Evolutionary conservation across 805 yeast species (phyloP).

Genomic region (Candida pini): DNA sequence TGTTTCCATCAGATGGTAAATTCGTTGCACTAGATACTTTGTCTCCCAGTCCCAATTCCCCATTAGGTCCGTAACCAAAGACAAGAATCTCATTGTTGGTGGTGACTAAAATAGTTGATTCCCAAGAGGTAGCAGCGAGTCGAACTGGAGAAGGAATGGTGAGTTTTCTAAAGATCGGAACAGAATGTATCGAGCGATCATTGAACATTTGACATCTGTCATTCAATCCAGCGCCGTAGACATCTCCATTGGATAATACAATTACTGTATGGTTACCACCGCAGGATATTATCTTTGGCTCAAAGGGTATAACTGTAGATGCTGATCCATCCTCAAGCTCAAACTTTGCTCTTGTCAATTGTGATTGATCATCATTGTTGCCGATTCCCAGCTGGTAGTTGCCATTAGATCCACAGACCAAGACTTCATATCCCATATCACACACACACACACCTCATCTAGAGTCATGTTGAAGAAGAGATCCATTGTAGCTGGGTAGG

Average conservation of each 20-base stretch:
- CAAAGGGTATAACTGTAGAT: background rate
- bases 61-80: conserved; percentile 63
- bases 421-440: conserved; percentile 23
- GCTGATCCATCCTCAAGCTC: conserved; percentile 1
- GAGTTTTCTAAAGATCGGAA: too few relatives aligned
- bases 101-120: conserved; percentile 51
- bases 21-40: background rate
- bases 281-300: conserved; percentile 47
- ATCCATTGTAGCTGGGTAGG: too few relatives aligned
- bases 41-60: conserved; percentile 63
- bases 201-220: conserved; percentile 11
- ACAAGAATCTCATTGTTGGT: conserved; percentile 35
- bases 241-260: conserved; percentile 44
- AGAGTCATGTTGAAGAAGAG: too few relatives aligned
- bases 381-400: conserved; percentile 64
- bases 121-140: conserved; percentile 91
- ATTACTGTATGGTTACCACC: conserved; percentile 88
- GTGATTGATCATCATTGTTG: conserved; percentile 43
- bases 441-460: background rate
- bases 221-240: conserved; percentile 49
- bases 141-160: too few relatives aligned
- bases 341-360: conserved; percentile 17
- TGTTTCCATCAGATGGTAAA: background rate
- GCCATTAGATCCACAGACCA: conserved; percentile 84
- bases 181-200: conserved; percentile 34